Percentiles rank a stretch among this genome's conserved stretches.
Evolutionary conservation across 345 rosid species (phyloP).

Genomic region (Ricinus communis): DNA sequence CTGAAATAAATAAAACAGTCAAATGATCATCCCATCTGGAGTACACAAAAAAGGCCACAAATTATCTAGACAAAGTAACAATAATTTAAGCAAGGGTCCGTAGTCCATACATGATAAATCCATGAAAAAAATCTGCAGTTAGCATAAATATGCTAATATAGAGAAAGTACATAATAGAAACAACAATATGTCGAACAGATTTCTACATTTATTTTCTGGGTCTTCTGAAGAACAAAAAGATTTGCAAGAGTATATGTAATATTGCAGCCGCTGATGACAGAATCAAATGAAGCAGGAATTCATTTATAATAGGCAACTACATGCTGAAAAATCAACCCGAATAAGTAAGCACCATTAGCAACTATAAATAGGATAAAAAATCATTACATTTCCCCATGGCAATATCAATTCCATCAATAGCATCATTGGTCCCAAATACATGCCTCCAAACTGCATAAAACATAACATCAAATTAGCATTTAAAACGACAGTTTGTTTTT

Average conservation of each 20-base stretch:
- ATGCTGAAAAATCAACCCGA: background rate
- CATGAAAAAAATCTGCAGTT: background rate
- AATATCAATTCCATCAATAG: conserved; percentile 68
- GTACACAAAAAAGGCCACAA: background rate
- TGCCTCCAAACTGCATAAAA: conserved; percentile 81
- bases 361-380: background rate
- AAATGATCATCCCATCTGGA: background rate
- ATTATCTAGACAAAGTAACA: background rate
- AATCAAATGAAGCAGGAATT: background rate
- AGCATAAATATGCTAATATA: too few species aligned
- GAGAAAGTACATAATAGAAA: too few species aligned
- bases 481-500: background rate
- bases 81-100: background rate
- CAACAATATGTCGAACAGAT: too few species aligned
- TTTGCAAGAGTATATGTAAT: background rate
- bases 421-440: conserved; percentile 72
- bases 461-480: background rate
- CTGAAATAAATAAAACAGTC: background rate
- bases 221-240: too few species aligned
- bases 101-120: background rate
- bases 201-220: too few species aligned
- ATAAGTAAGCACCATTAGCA: too few species aligned
- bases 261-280: too few species aligned
- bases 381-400: conserved; percentile 80
- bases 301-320: background rate